Evolutionary conservation across 2,329 filamentous ascomycete genomes (phyloP).

Genomic region (Alternaria gaisen): DNA sequence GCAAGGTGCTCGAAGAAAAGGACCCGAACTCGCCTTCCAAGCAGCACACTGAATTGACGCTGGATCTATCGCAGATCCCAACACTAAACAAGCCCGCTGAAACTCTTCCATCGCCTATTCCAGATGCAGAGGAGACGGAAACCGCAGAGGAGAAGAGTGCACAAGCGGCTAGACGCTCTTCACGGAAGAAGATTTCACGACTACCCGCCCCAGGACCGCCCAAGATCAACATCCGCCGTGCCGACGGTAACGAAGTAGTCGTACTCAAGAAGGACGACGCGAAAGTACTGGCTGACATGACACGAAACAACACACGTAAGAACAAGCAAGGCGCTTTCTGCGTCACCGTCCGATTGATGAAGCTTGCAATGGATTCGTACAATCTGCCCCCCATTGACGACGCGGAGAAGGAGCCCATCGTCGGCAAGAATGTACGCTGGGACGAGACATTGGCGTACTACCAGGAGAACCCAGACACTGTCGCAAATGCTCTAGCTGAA

Average conservation of each 20-base stretch:
- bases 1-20: slow-evolving; percentile 56
- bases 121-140: slow-evolving; percentile 22
- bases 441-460: slow-evolving; percentile 58
- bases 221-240: slow-evolving; percentile 57
- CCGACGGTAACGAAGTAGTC: slow-evolving; percentile 53
- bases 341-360: slow-evolving; percentile 55
- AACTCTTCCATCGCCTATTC: slow-evolving; percentile 26
- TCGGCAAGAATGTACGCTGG: slow-evolving; percentile 55
- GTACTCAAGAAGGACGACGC: slow-evolving; percentile 59
- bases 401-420: slow-evolving; percentile 26
- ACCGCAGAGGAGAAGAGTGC: slow-evolving; percentile 23
- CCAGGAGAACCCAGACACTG: slow-evolving; percentile 49
- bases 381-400: slow-evolving; percentile 24
- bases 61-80: slow-evolving; percentile 44
- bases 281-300: slow-evolving; percentile 57
- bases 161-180: slow-evolving; percentile 43
- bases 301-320: slow-evolving; percentile 59
- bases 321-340: slow-evolving; percentile 59
- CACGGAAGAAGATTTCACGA: slow-evolving; percentile 46
- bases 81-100: slow-evolving; percentile 32
- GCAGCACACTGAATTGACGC: slow-evolving; percentile 41
- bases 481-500: slow-evolving; percentile 39
- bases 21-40: slow-evolving; percentile 59
- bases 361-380: slow-evolving; percentile 48
- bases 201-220: slow-evolving; percentile 47